Evolutionary conservation across 2,329 filamentous ascomycete genomes (phyloP), one percentile per base, ranked within the genome.

Genomic region (Neoarthrinium moseri): DNA sequence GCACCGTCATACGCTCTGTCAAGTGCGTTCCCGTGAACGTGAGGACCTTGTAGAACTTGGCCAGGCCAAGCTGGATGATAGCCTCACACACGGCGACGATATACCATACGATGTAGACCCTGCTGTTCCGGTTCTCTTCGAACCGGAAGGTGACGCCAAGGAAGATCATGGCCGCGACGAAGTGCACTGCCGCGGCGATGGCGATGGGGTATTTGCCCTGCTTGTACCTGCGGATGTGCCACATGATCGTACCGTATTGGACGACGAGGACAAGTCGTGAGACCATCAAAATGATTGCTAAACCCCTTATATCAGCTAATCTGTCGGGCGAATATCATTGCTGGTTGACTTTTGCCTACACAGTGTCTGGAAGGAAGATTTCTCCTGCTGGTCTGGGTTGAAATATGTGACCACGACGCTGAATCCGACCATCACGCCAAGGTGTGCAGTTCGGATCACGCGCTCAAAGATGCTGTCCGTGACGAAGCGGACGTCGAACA

Each of bases 401-500:
- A 73, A 74, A 24, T 67, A 65, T 6, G 68, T 63, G 0, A 78
- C 79, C 3, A 83, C 74, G 17, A 83, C 75, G 3, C 80, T 78
- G 51, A 86, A 84, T 1, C 79, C 81, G 26, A 83, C 72, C 76
- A 86, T 81, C 24, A 80, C 75, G 20, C 74, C 80, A 12, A 86
- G 75, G 50, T 86, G 81, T 1, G 79, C 51, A 3, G 73, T 77
- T 54, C 83, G 78, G 44, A 74, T 75, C n/a, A 73, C 50, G 29
- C 83, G 74, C 51, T 84, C 78, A 52, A 85, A 83, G 21, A 86
- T 67, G 27, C 75, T 81, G 60, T 87, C 82, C 13, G 77, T 72
- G 2, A 80, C 74, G 57, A 84, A 87, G 1, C 83, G 80, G 18
- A 86, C 76, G 60, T 87, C 83, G 57, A 81, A 85, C 2, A 86